A percentile compares a stretch with the other conserved stretches of the same genome.
Evolutionary conservation across 2,329 filamentous ascomycete genomes (phyloP).

Genomic region (Talaromyces atroroseus): DNA sequence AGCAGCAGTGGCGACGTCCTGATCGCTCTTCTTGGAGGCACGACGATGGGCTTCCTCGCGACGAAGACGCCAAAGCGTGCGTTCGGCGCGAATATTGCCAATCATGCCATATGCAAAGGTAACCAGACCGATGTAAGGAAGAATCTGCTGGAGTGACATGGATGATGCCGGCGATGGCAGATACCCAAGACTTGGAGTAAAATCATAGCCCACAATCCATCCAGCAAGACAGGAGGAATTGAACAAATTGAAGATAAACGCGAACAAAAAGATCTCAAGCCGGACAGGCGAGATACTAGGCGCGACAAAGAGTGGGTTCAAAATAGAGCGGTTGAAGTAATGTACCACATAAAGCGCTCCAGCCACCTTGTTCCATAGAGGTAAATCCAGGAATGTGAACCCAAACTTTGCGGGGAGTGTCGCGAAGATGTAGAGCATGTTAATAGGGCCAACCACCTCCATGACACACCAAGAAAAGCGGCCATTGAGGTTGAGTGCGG

Average conservation of each 20-base stretch:
- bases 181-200: slow-evolving; percentile 28
- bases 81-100: slow-evolving; percentile 84
- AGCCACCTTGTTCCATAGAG: slow-evolving; percentile 32
- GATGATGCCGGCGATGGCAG: slow-evolving; percentile 11
- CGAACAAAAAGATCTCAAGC: slow-evolving; percentile 58
- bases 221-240: slow-evolving; percentile 74
- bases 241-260: slow-evolving; percentile 67
- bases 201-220: slow-evolving; percentile 76
- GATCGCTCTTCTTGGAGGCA: slow-evolving; percentile 35
- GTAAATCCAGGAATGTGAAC: slow-evolving; percentile 19
- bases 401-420: slow-evolving; percentile 51
- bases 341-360: slow-evolving; percentile 61
- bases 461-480: slow-evolving; percentile 82
- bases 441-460: slow-evolving; percentile 74
- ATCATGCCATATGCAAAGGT: slow-evolving; percentile 72
- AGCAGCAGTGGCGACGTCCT: slow-evolving; percentile 15
- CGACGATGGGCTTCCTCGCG: slow-evolving; percentile 53
- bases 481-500: slow-evolving; percentile 78
- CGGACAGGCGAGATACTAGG: slow-evolving; percentile 93
- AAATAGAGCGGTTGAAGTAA: slow-evolving; percentile 82
- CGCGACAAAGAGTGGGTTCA: slow-evolving; percentile 71
- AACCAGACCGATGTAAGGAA: slow-evolving; percentile 59
- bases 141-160: slow-evolving; percentile 25
- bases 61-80: slow-evolving; percentile 80
- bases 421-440: slow-evolving; percentile 72